Evolutionary conservation across 148 eudicot species (phyloP), one percentile per base, ranked within the genome.

Genomic region (Limonium bicolor): DNA sequence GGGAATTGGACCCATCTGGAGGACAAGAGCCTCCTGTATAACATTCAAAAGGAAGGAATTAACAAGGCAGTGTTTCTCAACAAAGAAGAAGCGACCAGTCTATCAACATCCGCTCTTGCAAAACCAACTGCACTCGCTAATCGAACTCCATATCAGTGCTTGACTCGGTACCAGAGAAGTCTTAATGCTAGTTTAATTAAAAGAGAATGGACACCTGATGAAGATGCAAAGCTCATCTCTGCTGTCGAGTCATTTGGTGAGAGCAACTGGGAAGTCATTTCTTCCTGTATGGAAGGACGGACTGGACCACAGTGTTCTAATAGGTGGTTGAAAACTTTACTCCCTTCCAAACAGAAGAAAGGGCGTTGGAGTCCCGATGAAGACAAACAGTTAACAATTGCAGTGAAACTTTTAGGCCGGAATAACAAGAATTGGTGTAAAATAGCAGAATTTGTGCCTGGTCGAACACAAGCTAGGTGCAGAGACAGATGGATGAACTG

Each of bases 241-340:
- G 96, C 96, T 59, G 92, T 88, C 15, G 83, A 69, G 55, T 52
- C 64, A 49, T 88, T 48, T 50, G 96, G 96, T 13, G 86, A 83
- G 68, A 74, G 83, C 49, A 70, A 77, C 53, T 88, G 96, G 96
- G 80, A 80, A 60, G 55, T 37, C 34, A 92, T 88, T 62, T 94
- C 96, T 41, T 70, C 80, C 56, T 39, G 39, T n/a, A 45, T 88
- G 44, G 92, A 79, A 61, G 96, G 96, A 55, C 61, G 96, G 41
- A 72, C 92, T 32, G 96, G 83, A 59, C 62, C 94, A 46, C 96
- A 88, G 37, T 88, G 96, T 68, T 79, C 94, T 50, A 83, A 88
- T 55, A 83, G 97, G 70, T 88, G 97, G 97, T 43, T 48, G 27
- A 83, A 88, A 64, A 51, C 92, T 19, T 67, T 88, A 68, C 73